Evolutionary conservation across 148 eudicot genomes (phyloP).

Genomic region (Vaccinium vitisidaea): DNA sequence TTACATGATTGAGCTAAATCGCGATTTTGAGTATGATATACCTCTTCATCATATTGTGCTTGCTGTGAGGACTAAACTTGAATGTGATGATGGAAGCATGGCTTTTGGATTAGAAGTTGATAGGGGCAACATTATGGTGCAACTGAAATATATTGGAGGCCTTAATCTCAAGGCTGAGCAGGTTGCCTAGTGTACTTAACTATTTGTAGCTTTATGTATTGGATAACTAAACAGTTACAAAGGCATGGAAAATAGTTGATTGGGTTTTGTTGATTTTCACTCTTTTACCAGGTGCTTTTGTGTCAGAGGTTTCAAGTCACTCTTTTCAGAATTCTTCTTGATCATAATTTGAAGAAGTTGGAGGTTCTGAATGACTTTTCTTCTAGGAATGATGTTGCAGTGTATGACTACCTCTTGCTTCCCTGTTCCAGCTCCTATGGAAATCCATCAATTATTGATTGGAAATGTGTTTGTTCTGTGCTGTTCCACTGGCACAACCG

Average conservation of each 20-base stretch:
- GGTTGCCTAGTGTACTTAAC: slow-evolving; percentile 29
- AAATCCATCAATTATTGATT: slow-evolving; percentile 40
- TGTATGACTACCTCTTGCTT: slow-evolving; percentile 66
- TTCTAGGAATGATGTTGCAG: slow-evolving; percentile 14
- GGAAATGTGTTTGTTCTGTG: slow-evolving; percentile 56
- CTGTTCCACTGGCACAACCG: slow-evolving; percentile 22
- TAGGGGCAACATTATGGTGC: slow-evolving; percentile 45
- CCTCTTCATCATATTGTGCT: slow-evolving; percentile 52
- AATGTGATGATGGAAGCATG: slow-evolving; percentile 34
- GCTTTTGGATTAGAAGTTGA: slow-evolving; percentile 52
- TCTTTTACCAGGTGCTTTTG: slow-evolving; percentile 41
- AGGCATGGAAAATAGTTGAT: neutral
- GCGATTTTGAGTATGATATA: slow-evolving; percentile 37
- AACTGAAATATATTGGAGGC: slow-evolving; percentile 39
- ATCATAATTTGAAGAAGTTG: slow-evolving; percentile 41
- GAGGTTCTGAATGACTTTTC: slow-evolving; percentile 21
- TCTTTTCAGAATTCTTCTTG: slow-evolving; percentile 50
- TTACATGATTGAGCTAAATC: slow-evolving; percentile 53
- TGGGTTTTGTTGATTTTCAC: slow-evolving; percentile 13
- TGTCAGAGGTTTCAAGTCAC: slow-evolving; percentile 60
- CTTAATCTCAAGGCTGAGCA: slow-evolving; percentile 35
- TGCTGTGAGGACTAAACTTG: slow-evolving; percentile 45
- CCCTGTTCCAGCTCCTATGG: slow-evolving; percentile 37
- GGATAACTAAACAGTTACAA: neutral
- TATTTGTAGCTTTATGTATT: neutral